A percentile compares a stretch with the other conserved stretches of the same genome.
Evolutionary conservation across 2,329 filamentous ascomycete genomes (phyloP).

Genomic region (Cladophialophora exuberans): DNA sequence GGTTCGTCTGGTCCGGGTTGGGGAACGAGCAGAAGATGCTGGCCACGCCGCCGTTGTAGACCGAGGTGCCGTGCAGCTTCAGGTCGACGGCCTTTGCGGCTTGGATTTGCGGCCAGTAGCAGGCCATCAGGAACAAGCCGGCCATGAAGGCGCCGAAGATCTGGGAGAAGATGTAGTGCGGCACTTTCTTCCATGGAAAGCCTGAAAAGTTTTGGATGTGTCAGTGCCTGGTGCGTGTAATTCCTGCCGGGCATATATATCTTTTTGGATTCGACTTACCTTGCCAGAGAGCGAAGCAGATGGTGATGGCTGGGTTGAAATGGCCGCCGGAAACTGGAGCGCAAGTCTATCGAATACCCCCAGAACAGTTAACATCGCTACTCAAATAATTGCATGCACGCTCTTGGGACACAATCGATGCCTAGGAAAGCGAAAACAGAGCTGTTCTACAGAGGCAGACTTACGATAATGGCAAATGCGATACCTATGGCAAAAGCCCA

Average conservation of each 20-base stretch:
- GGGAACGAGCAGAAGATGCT: conserved; percentile 61
- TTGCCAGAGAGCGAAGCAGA: conserved; percentile 56
- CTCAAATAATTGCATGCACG: not conserved
- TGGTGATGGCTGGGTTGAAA: conserved; percentile 58
- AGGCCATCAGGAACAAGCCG: conserved; percentile 58
- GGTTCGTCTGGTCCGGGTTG: conserved; percentile 52
- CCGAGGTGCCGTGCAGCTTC: conserved; percentile 43
- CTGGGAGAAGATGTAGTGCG: conserved; percentile 57
- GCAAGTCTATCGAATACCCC: conserved; percentile 44
- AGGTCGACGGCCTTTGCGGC: conserved; percentile 45
- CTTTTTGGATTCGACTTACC: conserved; percentile 37
- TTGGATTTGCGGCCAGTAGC: conserved; percentile 58
- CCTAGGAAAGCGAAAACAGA: not conserved
- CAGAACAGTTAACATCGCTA: not conserved
- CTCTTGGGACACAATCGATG: not conserved
- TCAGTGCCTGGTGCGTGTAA: too few species aligned
- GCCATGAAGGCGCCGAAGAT: conserved; percentile 61
- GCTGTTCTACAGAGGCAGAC: not conserved
- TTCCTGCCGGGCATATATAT: too few species aligned
- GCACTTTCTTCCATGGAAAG: conserved; percentile 59
- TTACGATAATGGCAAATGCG: conserved; percentile 59
- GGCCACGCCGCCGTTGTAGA: conserved; percentile 56
- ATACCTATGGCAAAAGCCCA: conserved; percentile 61
- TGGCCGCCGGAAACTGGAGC: conserved; percentile 59
- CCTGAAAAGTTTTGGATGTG: too few species aligned